Evolutionary conservation across 1,284 basidiomycete genomes (phyloP), one percentile per base, ranked within the genome.

Genomic region (Cutaneotrichosporon dermatis): DNA sequence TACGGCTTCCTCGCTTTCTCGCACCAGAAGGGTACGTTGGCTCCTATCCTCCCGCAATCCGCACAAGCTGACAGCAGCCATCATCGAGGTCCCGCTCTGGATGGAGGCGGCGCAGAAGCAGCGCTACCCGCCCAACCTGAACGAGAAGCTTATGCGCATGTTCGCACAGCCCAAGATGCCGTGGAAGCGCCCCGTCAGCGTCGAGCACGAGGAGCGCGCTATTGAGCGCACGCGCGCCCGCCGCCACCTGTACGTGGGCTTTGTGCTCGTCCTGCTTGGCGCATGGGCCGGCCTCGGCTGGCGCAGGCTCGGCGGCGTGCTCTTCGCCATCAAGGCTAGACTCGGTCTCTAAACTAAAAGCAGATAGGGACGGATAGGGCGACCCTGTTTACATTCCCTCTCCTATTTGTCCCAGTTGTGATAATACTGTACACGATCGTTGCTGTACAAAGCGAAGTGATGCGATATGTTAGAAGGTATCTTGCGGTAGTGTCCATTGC

Each of bases 1-100:
- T 68, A 74, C 54, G 74, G 72, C 9, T 79, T 76, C 66, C 66
- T 72, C 16, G 73, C 75, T 1, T 79, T 79, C 55, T 73, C 72
- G 6, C 77, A 79, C 65, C 66, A 64, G 57, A 75, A 72, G 63
- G 63, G 75, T 74, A 53, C 59, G 71, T 66, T 4, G 10, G 11
- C 13, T 25, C 7, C 13, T n/a, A 36, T n/a, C 11, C 35, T 44
- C 11, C 5, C 35, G 15, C 25, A 25, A 25, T 25, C 25, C 25
- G 25, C 25, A 25, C 25, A 46, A 42, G 48, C 54, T 55, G 15
- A 55, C 54, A 4, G 12, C 33, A 72, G 71, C 70, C 33, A 63
- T 73, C 4, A 57, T 77, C 42, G 72, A 76, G 54, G 64, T 75
- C 6, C 72, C 75, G 3, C 51, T 51, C 39, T 64, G 62, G 62